Evolutionary conservation across 73 alveolate genomes (phyloP).

Genomic region (Effrenium voratum): DNA sequence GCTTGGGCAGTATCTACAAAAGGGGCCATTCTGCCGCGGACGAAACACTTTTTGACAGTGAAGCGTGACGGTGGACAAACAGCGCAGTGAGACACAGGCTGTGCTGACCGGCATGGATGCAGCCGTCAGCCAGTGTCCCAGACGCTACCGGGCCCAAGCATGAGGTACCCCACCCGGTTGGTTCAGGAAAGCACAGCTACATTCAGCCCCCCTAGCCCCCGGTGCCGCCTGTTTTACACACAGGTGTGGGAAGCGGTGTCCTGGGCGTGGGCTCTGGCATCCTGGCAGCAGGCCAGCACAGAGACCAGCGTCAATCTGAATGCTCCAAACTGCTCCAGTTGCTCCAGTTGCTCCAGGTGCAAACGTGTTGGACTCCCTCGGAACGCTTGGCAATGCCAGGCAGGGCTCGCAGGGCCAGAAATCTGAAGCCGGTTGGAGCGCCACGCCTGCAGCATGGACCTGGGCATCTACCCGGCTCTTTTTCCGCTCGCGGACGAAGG

Average conservation of each 20-base stretch:
- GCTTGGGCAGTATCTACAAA: too few species aligned
- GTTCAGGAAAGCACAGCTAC: too few species aligned
- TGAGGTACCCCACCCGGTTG: too few species aligned
- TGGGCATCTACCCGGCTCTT: too few species aligned
- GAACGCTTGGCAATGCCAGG: constrained; percentile 27
- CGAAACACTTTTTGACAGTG: too few species aligned
- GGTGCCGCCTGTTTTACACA: neutral
- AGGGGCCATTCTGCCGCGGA: too few species aligned
- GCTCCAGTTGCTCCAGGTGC: constrained; percentile 11
- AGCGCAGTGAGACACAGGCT: neutral
- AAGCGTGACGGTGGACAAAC: neutral
- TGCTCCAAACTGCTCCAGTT: neutral
- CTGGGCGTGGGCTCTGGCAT: constrained; percentile 27
- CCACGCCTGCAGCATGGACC: too few species aligned
- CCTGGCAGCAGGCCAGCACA: constrained; percentile 23
- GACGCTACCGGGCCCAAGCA: too few species aligned
- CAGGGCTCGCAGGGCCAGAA: too few species aligned
- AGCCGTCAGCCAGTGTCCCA: constrained; percentile 29
- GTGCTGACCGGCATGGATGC: constrained; percentile 59
- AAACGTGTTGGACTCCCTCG: constrained; percentile 54
- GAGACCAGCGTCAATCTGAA: neutral
- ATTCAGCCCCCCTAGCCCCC: too few species aligned
- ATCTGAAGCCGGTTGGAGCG: too few species aligned
- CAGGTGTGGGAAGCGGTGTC: constrained; percentile 22
- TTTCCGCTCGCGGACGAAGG: too few species aligned